These are phyloP conservation scores for Ambrosia hybrid DNA, from an alignment of 140 eudicot species.

Conservation along the genomic window DNA sequence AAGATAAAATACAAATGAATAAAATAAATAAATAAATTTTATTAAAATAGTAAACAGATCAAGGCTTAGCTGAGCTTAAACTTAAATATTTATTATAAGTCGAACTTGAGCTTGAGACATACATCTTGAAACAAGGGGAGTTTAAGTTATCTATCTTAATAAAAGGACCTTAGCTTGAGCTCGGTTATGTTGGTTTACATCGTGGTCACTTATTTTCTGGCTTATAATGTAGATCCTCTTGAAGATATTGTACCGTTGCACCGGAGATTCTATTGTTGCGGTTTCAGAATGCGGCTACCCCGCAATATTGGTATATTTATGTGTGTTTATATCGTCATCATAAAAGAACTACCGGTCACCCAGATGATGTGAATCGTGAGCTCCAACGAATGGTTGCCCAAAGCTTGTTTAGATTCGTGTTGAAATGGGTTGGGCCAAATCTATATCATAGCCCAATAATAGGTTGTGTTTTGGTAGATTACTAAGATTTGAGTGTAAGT, in stretches of 20 bases:
- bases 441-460: too few relatives aligned
- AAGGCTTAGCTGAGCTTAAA: not conserved
- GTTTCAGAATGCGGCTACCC: constrained; percentile 13
- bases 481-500: too few relatives aligned
- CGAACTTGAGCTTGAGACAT: too few relatives aligned
- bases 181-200: not conserved
- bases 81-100: not conserved
- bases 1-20: too few relatives aligned
- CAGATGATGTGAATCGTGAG: not conserved
- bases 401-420: too few relatives aligned
- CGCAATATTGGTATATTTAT: not conserved
- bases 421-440: too few relatives aligned
- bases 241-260: constrained; percentile 35
- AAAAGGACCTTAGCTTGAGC: too few relatives aligned
- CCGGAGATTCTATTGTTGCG: constrained; percentile 26
- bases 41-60: not conserved
- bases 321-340: not conserved
- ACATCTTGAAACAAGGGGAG: not conserved
- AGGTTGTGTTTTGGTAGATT: too few relatives aligned
- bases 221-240: constrained; percentile 32
- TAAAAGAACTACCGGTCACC: not conserved
- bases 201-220: constrained; percentile 18
- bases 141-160: too few relatives aligned
- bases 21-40: too few relatives aligned
- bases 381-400: not conserved